These are phyloP conservation scores for Phytopythium cucurbitacearum DNA, from an alignment of 352 stramenopile species.

Conservation along the genomic window DNA sequence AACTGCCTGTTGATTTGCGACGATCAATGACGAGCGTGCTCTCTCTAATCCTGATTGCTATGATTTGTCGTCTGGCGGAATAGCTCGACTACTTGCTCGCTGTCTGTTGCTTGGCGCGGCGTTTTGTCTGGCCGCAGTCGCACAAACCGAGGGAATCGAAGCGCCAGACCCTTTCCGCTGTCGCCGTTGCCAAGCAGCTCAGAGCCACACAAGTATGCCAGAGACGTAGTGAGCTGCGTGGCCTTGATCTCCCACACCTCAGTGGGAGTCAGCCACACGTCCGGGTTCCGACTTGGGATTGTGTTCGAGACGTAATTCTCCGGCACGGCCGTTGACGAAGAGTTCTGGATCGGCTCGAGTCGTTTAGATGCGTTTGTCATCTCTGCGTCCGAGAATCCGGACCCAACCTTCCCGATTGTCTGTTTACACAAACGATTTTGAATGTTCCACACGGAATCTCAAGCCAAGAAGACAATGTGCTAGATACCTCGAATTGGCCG, in stretches of 20 bases:
- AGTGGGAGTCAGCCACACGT: slow-evolving; percentile 92
- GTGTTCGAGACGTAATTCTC: slow-evolving; percentile 24
- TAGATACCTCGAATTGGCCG: slow-evolving; percentile 91
- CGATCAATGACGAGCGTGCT: no score
- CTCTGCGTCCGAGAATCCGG: slow-evolving; percentile 97
- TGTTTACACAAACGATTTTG: slow-evolving; percentile 7
- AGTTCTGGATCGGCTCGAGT: slow-evolving; percentile 27
- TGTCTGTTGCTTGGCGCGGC: slow-evolving; percentile 92
- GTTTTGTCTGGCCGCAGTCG: slow-evolving; percentile 95
- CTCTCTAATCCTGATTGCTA: no score
- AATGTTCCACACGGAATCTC: not conserved
- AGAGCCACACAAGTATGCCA: slow-evolving; percentile 91
- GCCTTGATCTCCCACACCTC: slow-evolving; percentile 99
- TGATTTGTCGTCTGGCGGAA: slow-evolving; percentile 27
- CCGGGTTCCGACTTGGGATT: slow-evolving; percentile 71
- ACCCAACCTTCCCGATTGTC: slow-evolving; percentile 92
- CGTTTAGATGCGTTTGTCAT: slow-evolving; percentile 67
- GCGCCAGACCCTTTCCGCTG: slow-evolving; percentile 83
- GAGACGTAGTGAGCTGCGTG: slow-evolving; percentile 96
- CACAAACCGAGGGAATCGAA: slow-evolving; percentile 99
- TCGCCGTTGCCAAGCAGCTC: not conserved
- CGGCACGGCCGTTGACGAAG: slow-evolving; percentile 63
- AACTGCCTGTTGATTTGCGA: no score
- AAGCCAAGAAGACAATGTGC: no score
- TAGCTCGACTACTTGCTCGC: slow-evolving; percentile 88